Conservation (phyloP, 2,329 filamentous ascomycete genomes). For the Aureobasidium sp. region DNA sequence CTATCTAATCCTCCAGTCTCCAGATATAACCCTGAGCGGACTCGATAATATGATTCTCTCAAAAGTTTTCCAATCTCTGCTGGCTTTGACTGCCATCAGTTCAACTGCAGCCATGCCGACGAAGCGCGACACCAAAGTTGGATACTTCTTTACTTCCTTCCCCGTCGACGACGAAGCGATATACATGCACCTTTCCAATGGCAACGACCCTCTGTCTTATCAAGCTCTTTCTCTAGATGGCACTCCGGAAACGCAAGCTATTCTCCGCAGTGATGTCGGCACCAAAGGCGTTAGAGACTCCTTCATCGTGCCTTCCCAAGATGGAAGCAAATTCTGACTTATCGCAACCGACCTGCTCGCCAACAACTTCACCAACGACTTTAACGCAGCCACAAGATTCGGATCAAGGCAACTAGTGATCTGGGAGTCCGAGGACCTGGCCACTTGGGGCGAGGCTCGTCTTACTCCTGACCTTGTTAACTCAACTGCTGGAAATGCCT, state of each 20-base stretch:
- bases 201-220: not conserved
- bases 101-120: not conserved
- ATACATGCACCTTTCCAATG: not conserved
- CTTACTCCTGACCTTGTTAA: not conserved
- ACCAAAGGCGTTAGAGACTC: not conserved
- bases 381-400: conserved; percentile 1
- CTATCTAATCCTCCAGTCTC: not conserved
- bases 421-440: not conserved
- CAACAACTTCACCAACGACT: conserved; percentile 3
- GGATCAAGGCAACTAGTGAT: not conserved
- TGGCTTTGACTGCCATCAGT: not conserved
- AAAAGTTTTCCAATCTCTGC: not conserved
- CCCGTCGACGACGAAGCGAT: not conserved
- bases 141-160: not conserved
- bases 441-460: not conserved
- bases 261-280: not conserved
- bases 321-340: not conserved
- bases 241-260: not conserved
- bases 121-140: not conserved
- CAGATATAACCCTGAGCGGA: not conserved
- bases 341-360: not conserved
- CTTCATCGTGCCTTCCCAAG: conserved; percentile 1
- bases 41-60: not conserved
- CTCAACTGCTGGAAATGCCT: not conserved
- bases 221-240: not conserved